phyloP scores from a whole-genome alignment of 495 filamentous ascomycete genomes.

The Tuber borchii region DNA sequence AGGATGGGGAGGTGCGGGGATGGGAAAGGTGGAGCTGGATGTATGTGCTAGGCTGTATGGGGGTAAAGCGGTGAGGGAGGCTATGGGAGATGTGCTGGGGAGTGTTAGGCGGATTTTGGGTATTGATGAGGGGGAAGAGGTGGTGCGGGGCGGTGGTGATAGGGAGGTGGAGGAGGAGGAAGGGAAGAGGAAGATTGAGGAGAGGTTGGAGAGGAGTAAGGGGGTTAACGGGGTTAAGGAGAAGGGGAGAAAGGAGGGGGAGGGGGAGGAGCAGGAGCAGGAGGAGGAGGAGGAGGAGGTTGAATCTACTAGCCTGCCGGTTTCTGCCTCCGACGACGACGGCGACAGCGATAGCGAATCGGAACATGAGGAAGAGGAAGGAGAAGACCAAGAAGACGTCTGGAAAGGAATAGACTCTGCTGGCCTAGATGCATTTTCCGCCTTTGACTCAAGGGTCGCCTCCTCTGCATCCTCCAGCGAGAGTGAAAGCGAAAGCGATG shows the following conservation, averaged over 20 bases:
- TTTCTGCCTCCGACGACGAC: conserved; percentile 30
- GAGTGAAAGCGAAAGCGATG: conserved; percentile 46
- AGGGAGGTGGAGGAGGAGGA: conserved; percentile 32
- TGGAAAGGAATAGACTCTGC: conserved; percentile 27
- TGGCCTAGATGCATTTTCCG: conserved; percentile 42
- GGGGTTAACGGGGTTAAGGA: neutral
- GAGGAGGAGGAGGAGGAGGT: conserved; percentile 9
- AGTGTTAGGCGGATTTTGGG: conserved; percentile 58
- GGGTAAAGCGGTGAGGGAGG: conserved; percentile 64
- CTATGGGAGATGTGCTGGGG: conserved; percentile 55
- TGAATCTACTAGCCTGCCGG: conserved; percentile 18
- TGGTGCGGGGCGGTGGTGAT: conserved; percentile 38
- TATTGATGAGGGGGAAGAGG: conserved; percentile 48
- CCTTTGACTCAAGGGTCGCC: conserved; percentile 54
- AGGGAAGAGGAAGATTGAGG: conserved; percentile 19
- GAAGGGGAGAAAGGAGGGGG: conserved; percentile 9
- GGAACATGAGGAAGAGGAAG: conserved; percentile 23
- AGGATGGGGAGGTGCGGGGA: conserved; percentile 35
- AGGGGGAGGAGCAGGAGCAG: conserved; percentile 21
- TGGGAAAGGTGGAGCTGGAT: conserved; percentile 53
- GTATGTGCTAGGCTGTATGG: conserved; percentile 77
- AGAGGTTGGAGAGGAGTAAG: conserved; percentile 29
- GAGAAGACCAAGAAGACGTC: conserved; percentile 40
- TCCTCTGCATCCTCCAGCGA: conserved; percentile 48
- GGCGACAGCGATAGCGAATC: conserved; percentile 21